phyloP scores from a whole-genome alignment of 2,329 filamentous ascomycete species.

The Aurifilum marmelostoma region DNA sequence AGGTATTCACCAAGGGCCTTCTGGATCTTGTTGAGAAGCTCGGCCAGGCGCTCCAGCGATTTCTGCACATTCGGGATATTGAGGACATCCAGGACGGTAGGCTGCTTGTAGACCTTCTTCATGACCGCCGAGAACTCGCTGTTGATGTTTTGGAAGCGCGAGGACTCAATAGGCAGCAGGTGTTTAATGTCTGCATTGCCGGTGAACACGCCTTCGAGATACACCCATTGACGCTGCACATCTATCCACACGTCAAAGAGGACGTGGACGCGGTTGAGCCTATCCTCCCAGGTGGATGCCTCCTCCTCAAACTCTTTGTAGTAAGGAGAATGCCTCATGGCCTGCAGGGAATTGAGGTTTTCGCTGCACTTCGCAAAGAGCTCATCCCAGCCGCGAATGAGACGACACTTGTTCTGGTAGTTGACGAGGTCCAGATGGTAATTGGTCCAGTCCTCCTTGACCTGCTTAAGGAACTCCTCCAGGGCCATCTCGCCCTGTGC shows the following conservation, averaged over 20 bases:
- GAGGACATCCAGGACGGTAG: slow-evolving; percentile 92
- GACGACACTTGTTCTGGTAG: slow-evolving; percentile 96
- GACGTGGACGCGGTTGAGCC: slow-evolving; percentile 94
- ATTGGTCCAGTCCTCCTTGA: slow-evolving; percentile 95
- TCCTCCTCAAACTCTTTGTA: slow-evolving; percentile 99
- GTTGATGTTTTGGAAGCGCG: slow-evolving; percentile 98
- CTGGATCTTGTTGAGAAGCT: slow-evolving; percentile 97
- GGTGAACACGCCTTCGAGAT: slow-evolving; percentile 97
- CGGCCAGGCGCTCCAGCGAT: slow-evolving; percentile 91
- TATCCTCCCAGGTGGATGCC: slow-evolving; percentile 95
- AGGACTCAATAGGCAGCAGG: slow-evolving; percentile 92
- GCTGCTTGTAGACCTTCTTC: slow-evolving; percentile 98
- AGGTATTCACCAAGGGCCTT: slow-evolving; percentile 98
- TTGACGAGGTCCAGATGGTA: slow-evolving; percentile 93
- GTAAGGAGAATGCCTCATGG: slow-evolving; percentile 98
- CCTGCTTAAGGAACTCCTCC: slow-evolving; percentile 95
- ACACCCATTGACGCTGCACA: slow-evolving; percentile 99
- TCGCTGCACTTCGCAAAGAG: slow-evolving; percentile 98
- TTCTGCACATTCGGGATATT: slow-evolving; percentile 96
- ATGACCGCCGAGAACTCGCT: slow-evolving; percentile 98
- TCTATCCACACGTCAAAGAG: slow-evolving; percentile 99
- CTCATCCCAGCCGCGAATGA: slow-evolving; percentile 98
- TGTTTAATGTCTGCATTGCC: slow-evolving; percentile 99
- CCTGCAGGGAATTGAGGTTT: slow-evolving; percentile 94
- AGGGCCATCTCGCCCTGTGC: slow-evolving; percentile 98